Conservation (phyloP, 805 yeast species). For the Lipomyces starkeyi region DNA sequence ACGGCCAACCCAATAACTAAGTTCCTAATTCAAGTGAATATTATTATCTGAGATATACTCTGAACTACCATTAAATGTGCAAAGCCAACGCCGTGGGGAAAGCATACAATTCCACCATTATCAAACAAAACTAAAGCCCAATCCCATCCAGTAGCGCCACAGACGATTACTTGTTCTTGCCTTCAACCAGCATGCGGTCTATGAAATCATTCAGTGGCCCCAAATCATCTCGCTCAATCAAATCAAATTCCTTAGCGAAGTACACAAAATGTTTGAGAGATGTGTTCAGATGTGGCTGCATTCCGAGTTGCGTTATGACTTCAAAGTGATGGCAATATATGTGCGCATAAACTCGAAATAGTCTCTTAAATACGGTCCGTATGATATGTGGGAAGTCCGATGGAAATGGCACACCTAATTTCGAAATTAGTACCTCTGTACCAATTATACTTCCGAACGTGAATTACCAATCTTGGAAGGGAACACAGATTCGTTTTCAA, state of each 20-base stretch:
- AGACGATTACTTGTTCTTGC: conserved; percentile 9
- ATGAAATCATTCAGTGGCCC: conserved; percentile 92
- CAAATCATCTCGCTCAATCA: conserved; percentile 78
- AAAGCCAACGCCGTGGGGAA: conserved; percentile 1
- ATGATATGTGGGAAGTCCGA: conserved; percentile 78
- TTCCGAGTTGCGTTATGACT: conserved; percentile 87
- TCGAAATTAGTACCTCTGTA: neutral
- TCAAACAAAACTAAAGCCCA: neutral
- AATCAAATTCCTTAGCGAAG: conserved; percentile 81
- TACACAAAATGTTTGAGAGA: conserved; percentile 92
- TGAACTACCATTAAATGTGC: neutral
- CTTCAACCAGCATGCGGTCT: conserved; percentile 58
- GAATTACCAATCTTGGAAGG: conserved; percentile 76
- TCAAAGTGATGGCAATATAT: conserved; percentile 98
- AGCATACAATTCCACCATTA: neutral
- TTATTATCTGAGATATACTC: neutral
- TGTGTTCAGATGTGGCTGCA: conserved; percentile 91
- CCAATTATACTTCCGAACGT: neutral
- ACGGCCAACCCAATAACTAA: no score
- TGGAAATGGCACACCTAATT: conserved; percentile 74
- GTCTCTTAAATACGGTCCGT: conserved; percentile 84
- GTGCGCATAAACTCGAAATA: conserved; percentile 95
- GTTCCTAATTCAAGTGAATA: neutral
- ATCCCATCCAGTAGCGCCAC: neutral
- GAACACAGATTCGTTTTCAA: conserved; percentile 88